Evolutionary conservation across 2,329 filamentous ascomycete genomes (phyloP).

Genomic region (Phaeomoniella chlamydospora): DNA sequence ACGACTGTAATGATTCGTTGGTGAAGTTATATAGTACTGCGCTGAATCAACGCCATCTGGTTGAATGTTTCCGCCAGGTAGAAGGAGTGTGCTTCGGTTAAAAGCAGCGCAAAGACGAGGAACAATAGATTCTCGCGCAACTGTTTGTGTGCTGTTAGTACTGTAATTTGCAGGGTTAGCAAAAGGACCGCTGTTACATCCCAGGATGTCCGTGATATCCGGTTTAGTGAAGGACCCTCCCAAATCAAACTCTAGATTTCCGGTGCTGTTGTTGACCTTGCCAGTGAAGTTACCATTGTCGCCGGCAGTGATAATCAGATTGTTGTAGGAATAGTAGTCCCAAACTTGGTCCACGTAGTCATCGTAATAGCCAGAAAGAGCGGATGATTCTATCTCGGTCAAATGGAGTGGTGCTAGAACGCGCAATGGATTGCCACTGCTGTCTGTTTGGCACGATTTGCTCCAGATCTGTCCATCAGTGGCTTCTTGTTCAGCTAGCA

Average conservation of each 20-base stretch:
- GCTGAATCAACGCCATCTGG: constrained; percentile 21
- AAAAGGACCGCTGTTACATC: constrained; percentile 36
- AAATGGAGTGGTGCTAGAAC: constrained; percentile 40
- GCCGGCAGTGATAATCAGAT: constrained; percentile 39
- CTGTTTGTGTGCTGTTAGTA: no score
- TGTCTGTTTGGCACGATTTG: constrained; percentile 30
- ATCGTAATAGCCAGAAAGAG: constrained; percentile 38
- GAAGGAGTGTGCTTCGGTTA: constrained; percentile 29
- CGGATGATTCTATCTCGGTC: constrained; percentile 24
- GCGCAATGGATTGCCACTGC: constrained; percentile 27
- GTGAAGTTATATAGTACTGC: constrained; percentile 29
- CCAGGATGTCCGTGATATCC: constrained; percentile 31
- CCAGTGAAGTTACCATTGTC: constrained; percentile 35
- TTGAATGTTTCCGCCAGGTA: constrained; percentile 32
- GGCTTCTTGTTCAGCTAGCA: constrained; percentile 30
- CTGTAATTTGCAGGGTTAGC: constrained; percentile 22
- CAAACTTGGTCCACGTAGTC: constrained; percentile 38
- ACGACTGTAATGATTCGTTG: constrained; percentile 28
- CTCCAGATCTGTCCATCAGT: constrained; percentile 37
- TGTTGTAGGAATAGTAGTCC: constrained; percentile 28
- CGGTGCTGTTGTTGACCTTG: constrained; percentile 21
- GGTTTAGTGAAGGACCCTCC: constrained; percentile 30
- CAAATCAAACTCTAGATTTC: constrained; percentile 29
- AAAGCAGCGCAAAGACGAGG: constrained; percentile 39
- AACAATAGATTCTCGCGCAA: constrained; percentile 29